Conservation (phyloP, 1,284 basidiomycete species). For the Chalciporus sp. region DNA sequence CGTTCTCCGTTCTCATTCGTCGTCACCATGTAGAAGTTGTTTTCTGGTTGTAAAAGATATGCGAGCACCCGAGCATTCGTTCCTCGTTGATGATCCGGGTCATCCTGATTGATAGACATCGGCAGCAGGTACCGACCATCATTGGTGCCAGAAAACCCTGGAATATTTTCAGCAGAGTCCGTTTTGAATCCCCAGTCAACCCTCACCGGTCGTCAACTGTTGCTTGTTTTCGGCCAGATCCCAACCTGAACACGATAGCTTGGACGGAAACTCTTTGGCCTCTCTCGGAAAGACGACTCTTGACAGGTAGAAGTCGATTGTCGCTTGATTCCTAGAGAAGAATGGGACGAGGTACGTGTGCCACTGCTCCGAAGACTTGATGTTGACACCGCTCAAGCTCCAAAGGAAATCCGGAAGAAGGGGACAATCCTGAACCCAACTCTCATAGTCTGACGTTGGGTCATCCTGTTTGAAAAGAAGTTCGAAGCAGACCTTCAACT, state of each 20-base stretch:
- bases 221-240: conserved; percentile 44
- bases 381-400: conserved; percentile 43
- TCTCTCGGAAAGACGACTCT: conserved; percentile 51
- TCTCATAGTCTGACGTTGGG: conserved; percentile 44
- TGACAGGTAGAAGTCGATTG: conserved; percentile 53
- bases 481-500: conserved; percentile 44
- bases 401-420: conserved; percentile 35
- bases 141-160: conserved; percentile 59
- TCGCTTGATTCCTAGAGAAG: conserved; percentile 41
- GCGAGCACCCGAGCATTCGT: conserved; percentile 54
- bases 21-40: conserved; percentile 40
- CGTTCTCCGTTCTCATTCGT: conserved; percentile 22
- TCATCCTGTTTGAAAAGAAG: conserved; percentile 47
- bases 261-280: conserved; percentile 47
- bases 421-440: conserved; percentile 38
- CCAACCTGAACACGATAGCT: conserved; percentile 50
- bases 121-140: conserved; percentile 53
- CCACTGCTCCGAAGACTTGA: conserved; percentile 42
- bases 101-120: conserved; percentile 45
- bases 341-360: conserved; percentile 33
- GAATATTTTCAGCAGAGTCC: too few relatives aligned
- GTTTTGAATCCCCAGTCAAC: too few relatives aligned
- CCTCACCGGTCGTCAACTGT: conserved; percentile 24
- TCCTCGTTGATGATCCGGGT: conserved; percentile 42
- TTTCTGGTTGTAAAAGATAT: conserved; percentile 48